Evolutionary conservation across 2,329 filamentous ascomycete genomes (phyloP).

Genomic region (Pyrenochaeta sp.): DNA sequence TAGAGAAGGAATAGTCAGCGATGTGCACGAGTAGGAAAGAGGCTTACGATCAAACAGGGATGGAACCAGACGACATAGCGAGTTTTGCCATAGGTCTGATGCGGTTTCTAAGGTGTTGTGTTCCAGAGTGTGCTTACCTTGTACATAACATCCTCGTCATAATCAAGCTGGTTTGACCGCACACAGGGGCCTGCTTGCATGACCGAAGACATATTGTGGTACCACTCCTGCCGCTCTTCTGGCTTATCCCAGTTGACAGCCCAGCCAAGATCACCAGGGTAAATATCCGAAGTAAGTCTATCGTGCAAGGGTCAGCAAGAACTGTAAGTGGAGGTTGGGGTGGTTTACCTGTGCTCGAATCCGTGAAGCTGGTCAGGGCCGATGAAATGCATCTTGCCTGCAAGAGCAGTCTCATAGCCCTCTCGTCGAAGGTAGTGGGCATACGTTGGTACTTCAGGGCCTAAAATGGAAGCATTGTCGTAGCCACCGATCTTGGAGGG

Average conservation of each 20-base stretch:
- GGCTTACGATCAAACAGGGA: neutral
- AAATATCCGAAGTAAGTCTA: conserved; percentile 92
- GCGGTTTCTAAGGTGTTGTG: neutral
- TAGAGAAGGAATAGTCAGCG: conserved; percentile 20
- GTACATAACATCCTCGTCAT: conserved; percentile 96
- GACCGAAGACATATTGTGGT: conserved; percentile 92
- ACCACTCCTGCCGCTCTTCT: conserved; percentile 86
- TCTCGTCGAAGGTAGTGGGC: conserved; percentile 86
- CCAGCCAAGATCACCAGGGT: conserved; percentile 94
- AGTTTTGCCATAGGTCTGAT: neutral
- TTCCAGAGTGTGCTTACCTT: conserved; percentile 55
- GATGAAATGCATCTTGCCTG: conserved; percentile 98
- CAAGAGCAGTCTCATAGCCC: conserved; percentile 89
- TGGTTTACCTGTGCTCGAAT: conserved; percentile 72
- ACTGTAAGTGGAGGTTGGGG: neutral
- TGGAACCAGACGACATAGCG: too few species aligned
- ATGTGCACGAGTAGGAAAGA: neutral
- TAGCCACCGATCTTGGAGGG: conserved; percentile 92
- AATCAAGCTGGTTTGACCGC: conserved; percentile 93
- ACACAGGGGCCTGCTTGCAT: conserved; percentile 88
- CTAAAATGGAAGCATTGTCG: conserved; percentile 88
- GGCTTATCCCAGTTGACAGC: conserved; percentile 95
- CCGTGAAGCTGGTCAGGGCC: conserved; percentile 90
- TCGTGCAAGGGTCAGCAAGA: conserved; percentile 2
- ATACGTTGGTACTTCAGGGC: conserved; percentile 87